Percentiles rank a stretch among this genome's conserved stretches.
phyloP scores from a whole-genome alignment of 192 early-diverging fungal species.

The Phlyctochytrium planicorne region DNA sequence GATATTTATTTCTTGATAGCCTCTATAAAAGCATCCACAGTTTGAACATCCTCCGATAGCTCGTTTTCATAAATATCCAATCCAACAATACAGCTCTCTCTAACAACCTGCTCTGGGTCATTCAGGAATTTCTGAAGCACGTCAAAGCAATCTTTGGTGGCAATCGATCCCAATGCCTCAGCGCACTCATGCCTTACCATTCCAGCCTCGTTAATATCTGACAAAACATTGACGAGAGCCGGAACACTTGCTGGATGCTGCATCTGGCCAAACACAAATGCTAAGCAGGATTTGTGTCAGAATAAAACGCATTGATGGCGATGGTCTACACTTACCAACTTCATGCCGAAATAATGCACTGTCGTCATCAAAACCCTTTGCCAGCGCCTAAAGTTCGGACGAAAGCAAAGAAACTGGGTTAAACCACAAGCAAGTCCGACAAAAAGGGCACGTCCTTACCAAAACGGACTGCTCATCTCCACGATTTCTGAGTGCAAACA shows the following conservation, averaged over 20 bases:
- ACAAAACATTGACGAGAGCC: slow-evolving; percentile 73
- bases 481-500: slow-evolving; percentile 92
- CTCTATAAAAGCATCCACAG: not conserved
- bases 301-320: not conserved
- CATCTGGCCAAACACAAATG: slow-evolving; percentile 97
- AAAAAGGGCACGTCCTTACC: not conserved
- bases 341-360: slow-evolving; percentile 91
- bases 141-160: slow-evolving; percentile 78
- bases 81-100: slow-evolving; percentile 89
- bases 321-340: slow-evolving; percentile 40
- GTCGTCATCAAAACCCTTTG: slow-evolving; percentile 77
- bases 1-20: not conserved
- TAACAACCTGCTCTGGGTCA: slow-evolving; percentile 81
- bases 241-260: slow-evolving; percentile 90
- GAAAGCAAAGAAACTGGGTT: not conserved
- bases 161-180: slow-evolving; percentile 95
- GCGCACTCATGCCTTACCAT: slow-evolving; percentile 99
- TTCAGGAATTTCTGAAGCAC: slow-evolving; percentile 69
- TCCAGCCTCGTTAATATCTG: slow-evolving; percentile 69
- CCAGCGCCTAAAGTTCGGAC: slow-evolving; percentile 52
- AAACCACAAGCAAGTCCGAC: not conserved
- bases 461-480: slow-evolving; percentile 78
- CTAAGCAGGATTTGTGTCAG: slow-evolving; percentile 34
- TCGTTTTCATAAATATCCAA: slow-evolving; percentile 97
- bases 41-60: slow-evolving; percentile 78